phyloP scores from a whole-genome alignment of 2,329 filamentous ascomycete species.

The Cladosporium sp. region DNA sequence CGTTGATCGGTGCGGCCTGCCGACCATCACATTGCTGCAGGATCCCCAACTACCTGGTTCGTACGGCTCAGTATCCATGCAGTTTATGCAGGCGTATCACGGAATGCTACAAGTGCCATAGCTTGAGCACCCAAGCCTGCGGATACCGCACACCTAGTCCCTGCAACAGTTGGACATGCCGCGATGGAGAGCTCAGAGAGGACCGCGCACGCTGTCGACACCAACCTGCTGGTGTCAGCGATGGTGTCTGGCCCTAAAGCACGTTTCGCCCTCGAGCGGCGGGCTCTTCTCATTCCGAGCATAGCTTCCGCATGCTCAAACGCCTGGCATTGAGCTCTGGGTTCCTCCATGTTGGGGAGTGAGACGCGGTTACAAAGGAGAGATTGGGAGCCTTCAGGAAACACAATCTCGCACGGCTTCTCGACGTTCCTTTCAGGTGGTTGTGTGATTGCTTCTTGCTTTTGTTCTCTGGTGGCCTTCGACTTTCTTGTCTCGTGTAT shows the following conservation, averaged over 20 bases:
- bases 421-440: slow-evolving; percentile 1
- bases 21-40: slow-evolving; percentile 2
- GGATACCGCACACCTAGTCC: neutral
- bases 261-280: neutral
- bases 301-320: slow-evolving; percentile 1
- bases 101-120: neutral
- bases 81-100: neutral
- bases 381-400: neutral
- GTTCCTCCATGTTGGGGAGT: neutral
- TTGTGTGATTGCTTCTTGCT: neutral
- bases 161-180: neutral
- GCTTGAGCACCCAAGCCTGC: neutral
- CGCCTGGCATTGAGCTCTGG: neutral
- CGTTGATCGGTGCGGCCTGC: neutral
- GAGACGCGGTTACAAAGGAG: slow-evolving; percentile 4
- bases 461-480: neutral
- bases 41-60: slow-evolving; percentile 2
- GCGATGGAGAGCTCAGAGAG: neutral
- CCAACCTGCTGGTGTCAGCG: neutral
- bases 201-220: neutral
- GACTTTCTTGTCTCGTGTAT: neutral
- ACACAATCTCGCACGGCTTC: neutral
- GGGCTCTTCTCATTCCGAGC: neutral
- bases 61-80: neutral
- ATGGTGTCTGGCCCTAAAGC: neutral